These are phyloP conservation scores for Diddensiella santjacobensis DNA, from an alignment of 805 yeast species.

Conservation along the genomic window DNA sequence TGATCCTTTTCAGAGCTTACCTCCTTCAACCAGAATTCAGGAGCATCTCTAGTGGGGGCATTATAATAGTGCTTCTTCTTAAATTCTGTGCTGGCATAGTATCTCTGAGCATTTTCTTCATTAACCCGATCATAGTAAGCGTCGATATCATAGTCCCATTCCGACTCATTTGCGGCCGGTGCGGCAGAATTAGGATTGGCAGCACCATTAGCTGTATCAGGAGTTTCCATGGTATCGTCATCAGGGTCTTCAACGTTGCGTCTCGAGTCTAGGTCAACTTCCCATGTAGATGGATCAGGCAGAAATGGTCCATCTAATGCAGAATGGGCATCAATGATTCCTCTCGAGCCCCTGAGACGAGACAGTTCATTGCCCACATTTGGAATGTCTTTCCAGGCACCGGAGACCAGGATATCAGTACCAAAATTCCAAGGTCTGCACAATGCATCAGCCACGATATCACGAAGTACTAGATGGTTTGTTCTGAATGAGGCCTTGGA, in stretches of 20 bases:
- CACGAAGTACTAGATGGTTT: conserved; percentile 45
- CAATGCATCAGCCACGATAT: conserved; percentile 54
- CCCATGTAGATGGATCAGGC: conserved; percentile 15
- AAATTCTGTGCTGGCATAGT: neutral
- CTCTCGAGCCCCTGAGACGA: conserved; percentile 1
- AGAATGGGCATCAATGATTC: conserved; percentile 7
- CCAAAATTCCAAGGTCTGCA: conserved; percentile 63
- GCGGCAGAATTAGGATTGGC: neutral
- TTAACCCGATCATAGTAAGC: conserved; percentile 2
- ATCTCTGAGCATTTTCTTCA: conserved; percentile 1
- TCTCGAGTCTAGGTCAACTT: neutral
- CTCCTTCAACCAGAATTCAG: conserved; percentile 7
- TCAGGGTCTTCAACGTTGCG: neutral
- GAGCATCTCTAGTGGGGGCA: neutral
- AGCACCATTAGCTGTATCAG: neutral
- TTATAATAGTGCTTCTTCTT: too few relatives aligned
- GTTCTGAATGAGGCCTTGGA: conserved; percentile 52
- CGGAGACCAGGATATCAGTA: conserved; percentile 22
- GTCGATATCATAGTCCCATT: conserved; percentile 8
- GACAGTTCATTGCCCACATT: neutral
- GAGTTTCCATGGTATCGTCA: conserved; percentile 1
- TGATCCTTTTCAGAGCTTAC: neutral
- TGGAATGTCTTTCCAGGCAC: neutral
- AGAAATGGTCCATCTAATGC: conserved; percentile 18
- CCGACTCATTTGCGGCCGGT: too few relatives aligned